Evolutionary conservation across 2,329 filamentous ascomycete genomes (phyloP).

Genomic region (Fusarium musae): DNA sequence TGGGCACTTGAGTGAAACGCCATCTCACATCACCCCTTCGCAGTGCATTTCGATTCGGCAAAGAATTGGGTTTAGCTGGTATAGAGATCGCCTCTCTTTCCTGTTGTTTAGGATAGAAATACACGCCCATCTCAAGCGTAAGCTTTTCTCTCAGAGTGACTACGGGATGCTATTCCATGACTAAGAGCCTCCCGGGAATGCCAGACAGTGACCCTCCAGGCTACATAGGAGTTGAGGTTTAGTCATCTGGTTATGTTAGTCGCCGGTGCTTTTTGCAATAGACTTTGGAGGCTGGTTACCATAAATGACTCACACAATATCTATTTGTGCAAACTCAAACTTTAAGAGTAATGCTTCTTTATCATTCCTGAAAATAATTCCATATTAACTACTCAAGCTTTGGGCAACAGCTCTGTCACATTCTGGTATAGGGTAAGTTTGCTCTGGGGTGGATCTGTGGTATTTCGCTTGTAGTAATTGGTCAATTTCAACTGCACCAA

Average conservation of each 20-base stretch:
- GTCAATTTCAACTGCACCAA: neutral
- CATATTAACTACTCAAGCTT: neutral
- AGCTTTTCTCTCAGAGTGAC: neutral
- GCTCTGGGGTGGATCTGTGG: conserved; percentile 2
- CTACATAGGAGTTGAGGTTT: neutral
- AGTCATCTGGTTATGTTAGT: neutral
- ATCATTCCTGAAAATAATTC: neutral
- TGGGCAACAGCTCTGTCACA: neutral
- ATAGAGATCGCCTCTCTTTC: conserved; percentile 43
- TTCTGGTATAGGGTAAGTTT: conserved; percentile 4
- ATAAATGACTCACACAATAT: neutral
- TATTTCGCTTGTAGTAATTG: conserved; percentile 9
- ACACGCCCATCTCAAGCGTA: conserved; percentile 30
- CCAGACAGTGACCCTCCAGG: neutral
- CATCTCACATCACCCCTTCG: conserved; percentile 9
- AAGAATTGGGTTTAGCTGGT: conserved; percentile 37
- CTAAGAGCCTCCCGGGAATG: no score
- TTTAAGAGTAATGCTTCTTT: neutral
- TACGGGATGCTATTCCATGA: neutral
- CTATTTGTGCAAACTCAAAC: neutral
- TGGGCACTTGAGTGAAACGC: conserved; percentile 35
- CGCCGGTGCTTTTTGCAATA: neutral
- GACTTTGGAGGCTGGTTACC: neutral
- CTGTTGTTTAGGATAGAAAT: conserved; percentile 39
- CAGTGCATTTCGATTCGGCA: conserved; percentile 30